phyloP scores from a whole-genome alignment of 805 yeast species.

The Saccharomycopsis synnaedendra region DNA sequence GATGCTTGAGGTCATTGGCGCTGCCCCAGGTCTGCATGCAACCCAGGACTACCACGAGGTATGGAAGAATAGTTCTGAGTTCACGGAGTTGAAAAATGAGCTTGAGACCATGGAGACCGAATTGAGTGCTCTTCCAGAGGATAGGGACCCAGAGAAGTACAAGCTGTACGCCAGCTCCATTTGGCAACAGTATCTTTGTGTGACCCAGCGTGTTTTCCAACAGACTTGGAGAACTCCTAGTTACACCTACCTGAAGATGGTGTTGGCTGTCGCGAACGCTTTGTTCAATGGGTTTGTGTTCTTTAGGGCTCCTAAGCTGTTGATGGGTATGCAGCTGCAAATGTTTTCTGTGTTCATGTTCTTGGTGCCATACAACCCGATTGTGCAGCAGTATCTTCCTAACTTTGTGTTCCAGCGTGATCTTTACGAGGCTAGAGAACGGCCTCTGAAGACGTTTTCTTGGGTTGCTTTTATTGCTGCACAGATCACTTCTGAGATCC shows the following conservation, averaged over 20 bases:
- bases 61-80: conserved; percentile 46
- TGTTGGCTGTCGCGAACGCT: conserved; percentile 40
- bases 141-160: conserved; percentile 19
- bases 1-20: conserved; percentile 65
- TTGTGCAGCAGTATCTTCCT: conserved; percentile 55
- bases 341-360: conserved; percentile 51
- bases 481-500: conserved; percentile 49
- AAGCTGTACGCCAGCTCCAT: conserved; percentile 34
- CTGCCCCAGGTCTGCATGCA: conserved; percentile 62
- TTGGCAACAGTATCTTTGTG: conserved; percentile 30
- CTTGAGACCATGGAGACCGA: conserved; percentile 43
- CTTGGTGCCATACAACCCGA: conserved; percentile 36
- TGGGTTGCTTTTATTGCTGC: conserved; percentile 48
- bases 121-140: conserved; percentile 26
- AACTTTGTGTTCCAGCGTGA: conserved; percentile 48
- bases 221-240: conserved; percentile 59
- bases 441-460: conserved; percentile 59
- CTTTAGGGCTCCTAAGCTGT: conserved; percentile 47
- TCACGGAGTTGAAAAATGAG: conserved; percentile 38
- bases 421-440: conserved; percentile 60
- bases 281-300: conserved; percentile 61
- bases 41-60: conserved; percentile 50
- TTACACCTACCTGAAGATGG: conserved; percentile 45
- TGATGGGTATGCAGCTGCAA: conserved; percentile 57
- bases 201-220: conserved; percentile 39